Base-by-base conservation (phyloP, 345 rosid genomes). In the Cochlearia excelsa region DNA sequence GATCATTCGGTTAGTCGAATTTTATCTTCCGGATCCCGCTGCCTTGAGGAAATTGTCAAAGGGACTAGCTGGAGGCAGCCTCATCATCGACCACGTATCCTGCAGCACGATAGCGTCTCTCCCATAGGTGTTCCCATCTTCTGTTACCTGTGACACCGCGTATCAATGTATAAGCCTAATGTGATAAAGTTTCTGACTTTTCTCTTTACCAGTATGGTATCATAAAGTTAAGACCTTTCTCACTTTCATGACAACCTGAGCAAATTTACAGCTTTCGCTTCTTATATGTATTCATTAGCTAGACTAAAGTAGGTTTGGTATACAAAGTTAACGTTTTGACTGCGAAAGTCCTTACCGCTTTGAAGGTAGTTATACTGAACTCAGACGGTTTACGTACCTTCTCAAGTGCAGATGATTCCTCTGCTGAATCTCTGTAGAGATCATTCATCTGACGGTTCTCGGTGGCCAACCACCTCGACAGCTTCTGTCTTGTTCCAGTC, bases 51-150 rank as follows among this genome's bases (percentile, higher is more conserved):
- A 39, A 39, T 93, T 93, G 76, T 85, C 96, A 31, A 79, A 93
- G 44, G 97, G 96, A 69, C 97, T 89, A 2, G 97, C 85, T 5
- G 97, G 92, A 23, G 99, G 99, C 34, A 89, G 77, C 69, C 87
- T 85, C 82, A 91, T 82, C 27, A 77, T 73, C 54, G 73, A 65
- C 71, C 85, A 66, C 33, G 81, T 67, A 47, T 85, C 90, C 59
- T 30, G 65, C 6, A 46, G 46, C 55, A 60, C 43, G 46, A 11
- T 38, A 30, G 40, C 61, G 56, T 74, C 85, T 35, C 66, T 63
- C 45, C 70, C 63, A 6, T 37, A 4, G 40, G 7, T 37, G 40
- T 5, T 39, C n/a, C 43, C 43, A 29, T 57, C 69, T 56, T 63
- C 65, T 43, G 7, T 4, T 57, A 70, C 69, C 74, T 70, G 69